Evolutionary conservation across 83 land plant genomes (phyloP).

Genomic region (Picea abies): DNA sequence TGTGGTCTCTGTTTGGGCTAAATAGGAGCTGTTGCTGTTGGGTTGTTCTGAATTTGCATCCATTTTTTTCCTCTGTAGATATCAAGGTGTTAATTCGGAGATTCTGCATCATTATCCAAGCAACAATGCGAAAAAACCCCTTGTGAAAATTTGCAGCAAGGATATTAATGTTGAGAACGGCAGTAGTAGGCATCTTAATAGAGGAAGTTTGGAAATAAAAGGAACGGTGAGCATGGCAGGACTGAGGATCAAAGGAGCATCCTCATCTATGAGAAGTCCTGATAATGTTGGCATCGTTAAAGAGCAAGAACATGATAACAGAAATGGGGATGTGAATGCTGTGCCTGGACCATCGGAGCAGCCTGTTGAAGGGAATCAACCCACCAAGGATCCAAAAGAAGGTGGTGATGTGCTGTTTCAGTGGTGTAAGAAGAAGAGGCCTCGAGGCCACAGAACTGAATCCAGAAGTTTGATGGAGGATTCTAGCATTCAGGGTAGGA

Average conservation of each 20-base stretch:
- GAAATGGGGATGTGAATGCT: neutral
- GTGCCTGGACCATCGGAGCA: neutral
- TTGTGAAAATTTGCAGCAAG: constrained; percentile 10
- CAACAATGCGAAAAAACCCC: neutral
- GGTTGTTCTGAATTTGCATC: neutral
- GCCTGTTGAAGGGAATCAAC: neutral
- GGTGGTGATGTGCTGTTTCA: constrained; percentile 9
- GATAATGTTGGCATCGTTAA: neutral
- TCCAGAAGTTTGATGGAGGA: constrained; percentile 7
- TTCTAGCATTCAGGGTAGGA: neutral
- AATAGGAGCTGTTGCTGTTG: neutral
- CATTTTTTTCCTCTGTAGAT: neutral
- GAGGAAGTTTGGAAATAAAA: constrained; percentile 4
- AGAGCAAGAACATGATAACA: constrained; percentile 6
- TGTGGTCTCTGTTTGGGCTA: neutral
- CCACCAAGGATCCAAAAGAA: neutral
- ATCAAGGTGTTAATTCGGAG: constrained; percentile 11
- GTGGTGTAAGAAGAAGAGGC: constrained; percentile 12
- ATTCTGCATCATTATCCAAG: constrained; percentile 8
- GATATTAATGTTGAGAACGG: constrained; percentile 5
- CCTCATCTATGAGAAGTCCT: constrained; percentile 11
- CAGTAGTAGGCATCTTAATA: constrained; percentile 3
- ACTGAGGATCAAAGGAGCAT: constrained; percentile 11
- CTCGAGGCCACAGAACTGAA: constrained; percentile 9
- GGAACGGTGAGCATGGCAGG: neutral